phyloP scores from a whole-genome alignment of 306 rosid genomes.

The Medicago lupulina region DNA sequence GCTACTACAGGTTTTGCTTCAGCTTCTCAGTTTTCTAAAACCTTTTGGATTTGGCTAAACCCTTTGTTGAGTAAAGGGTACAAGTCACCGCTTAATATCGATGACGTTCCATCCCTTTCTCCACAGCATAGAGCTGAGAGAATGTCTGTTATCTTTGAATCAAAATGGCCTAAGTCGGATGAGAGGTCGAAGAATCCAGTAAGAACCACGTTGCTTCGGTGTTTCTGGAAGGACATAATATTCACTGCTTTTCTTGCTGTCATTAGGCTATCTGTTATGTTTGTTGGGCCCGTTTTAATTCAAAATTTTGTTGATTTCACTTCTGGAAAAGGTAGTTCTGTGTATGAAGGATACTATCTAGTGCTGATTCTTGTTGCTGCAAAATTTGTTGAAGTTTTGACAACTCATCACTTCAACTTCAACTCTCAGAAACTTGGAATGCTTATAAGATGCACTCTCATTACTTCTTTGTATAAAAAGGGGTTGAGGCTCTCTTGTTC shows the following conservation, averaged over 20 bases:
- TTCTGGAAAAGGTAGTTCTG: slow-evolving; percentile 75
- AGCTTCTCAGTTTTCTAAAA: slow-evolving; percentile 71
- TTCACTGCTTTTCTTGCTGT: slow-evolving; percentile 83
- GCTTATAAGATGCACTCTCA: slow-evolving; percentile 82
- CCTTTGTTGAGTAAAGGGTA: slow-evolving; percentile 86
- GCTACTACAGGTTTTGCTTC: slow-evolving; percentile 80
- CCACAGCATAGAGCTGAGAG: slow-evolving; percentile 77
- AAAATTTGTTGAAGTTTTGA: slow-evolving; percentile 73
- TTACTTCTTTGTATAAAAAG: slow-evolving; percentile 84
- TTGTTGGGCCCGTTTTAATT: slow-evolving; percentile 79
- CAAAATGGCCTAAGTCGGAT: slow-evolving; percentile 79
- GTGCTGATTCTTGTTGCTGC: slow-evolving; percentile 69
- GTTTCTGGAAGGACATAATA: slow-evolving; percentile 74
- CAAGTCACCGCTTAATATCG: slow-evolving; percentile 62
- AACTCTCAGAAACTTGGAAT: slow-evolving; percentile 87
- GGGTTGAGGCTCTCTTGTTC: slow-evolving; percentile 82
- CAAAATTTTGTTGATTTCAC: slow-evolving; percentile 83
- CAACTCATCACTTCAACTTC: slow-evolving; percentile 90
- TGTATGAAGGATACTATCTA: slow-evolving; percentile 82
- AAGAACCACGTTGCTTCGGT: slow-evolving; percentile 70
- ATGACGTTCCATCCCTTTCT: slow-evolving; percentile 75
- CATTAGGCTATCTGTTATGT: slow-evolving; percentile 70
- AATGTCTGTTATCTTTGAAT: slow-evolving; percentile 68
- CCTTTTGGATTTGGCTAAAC: slow-evolving; percentile 92
- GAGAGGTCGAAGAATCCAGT: slow-evolving; percentile 79